Base-by-base conservation (phyloP, 768 basidiomycete species). In the Coprinellus aureogranulatus region DNA sequence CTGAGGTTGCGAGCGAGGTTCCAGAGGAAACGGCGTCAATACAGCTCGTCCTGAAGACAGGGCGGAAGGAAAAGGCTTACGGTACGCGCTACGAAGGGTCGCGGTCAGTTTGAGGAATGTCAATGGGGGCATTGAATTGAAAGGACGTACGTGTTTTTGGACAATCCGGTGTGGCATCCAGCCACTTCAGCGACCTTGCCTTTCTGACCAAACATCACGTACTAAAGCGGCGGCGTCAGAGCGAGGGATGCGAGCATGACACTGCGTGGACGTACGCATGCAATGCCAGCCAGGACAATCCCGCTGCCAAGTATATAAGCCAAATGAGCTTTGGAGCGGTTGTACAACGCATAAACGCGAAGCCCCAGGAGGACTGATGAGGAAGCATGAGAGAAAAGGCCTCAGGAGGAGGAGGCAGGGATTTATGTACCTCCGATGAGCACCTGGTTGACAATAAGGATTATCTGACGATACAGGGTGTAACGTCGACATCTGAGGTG, bases 321-420 rank as follows among this genome's bases (percentile, higher is more conserved):
- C 20, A 78, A 58, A 34, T 82, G 64, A 22, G 71, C 69, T 44
- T 70, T 59, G 20, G 75, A 76, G 37, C 77, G 65, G 11, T 71
- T 68, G 55, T 82, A 84, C 14, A 85, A 65, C 4, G 84, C 83
- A 56, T 76, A 79, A 51, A 78, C 78, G 40, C 83, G 78, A 41
- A 81, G 65, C 12, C 75, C 74, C 27, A 83, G 70, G 28, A 78
- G 73, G 57, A 72, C 79, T 81, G 50, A 14, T 9, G 28, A n/a
- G n/a, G n/a, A n/a, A n/a, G n/a, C n/a, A n/a, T n/a, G n/a, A n/a
- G n/a, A n/a, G n/a, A n/a, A n/a, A n/a, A n/a, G n/a, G n/a, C n/a
- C n/a, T n/a, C n/a, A n/a, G n/a, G n/a, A n/a, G n/a, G n/a, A n/a
- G n/a, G n/a, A n/a, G n/a, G n/a, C n/a, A n/a, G n/a, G n/a, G n/a